Base-by-base conservation (phyloP, 257 asterid genomes). In the Coffea canephora region DNA sequence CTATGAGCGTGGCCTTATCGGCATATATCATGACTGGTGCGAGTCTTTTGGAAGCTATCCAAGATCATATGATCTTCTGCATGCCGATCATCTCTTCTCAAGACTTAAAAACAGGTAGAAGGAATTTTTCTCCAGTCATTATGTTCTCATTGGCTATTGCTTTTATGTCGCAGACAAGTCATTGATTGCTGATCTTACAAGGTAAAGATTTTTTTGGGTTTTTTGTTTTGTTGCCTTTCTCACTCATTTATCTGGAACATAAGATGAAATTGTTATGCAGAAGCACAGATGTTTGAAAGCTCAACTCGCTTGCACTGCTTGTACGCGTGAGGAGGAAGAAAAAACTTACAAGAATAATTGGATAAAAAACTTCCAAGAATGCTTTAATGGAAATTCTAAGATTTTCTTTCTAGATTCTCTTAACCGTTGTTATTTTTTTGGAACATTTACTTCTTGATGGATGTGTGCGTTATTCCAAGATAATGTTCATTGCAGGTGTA, bases 11-110 rank as follows among this genome's bases (percentile, higher is more conserved):
- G 99, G 99, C 57, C 96, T 93, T 78, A 10, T 93, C 68, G 99
- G 99, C 75, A 23, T 88, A 65, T 92, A 93, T 83, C 99, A 95
- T n/a, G 97, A 93, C 64, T 95, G 98, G 99, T 95, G 99, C 21
- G 99, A 95, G 75, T 81, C 98, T 21, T 91, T 95, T 78, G 96
- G 97, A 72, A 86, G 98, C 77, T 95, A 95, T 82, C 98, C 99
- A 10, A 86, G 99, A 85, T 91, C 99, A 6, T 95, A 90, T 71
- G 99, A 95, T 89, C 97, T 95, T 61, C 87, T 95, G 68, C 98
- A 95, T 80, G 99, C 96, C 7, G 99, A 95, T 87, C 98, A 95
- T 89, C 97, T 93, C 88, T 95, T 95, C 92, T 95, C 99, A 8
- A 92, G 98, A 88, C 95, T 93, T 66, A 95, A 95, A 79, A 89